A percentile compares a stretch with the other conserved stretches of the same genome.
These are phyloP conservation scores for Monilinia vaccinii-corymbosi DNA, from an alignment of 2,329 filamentous ascomycete genomes.

Conservation along the genomic window DNA sequence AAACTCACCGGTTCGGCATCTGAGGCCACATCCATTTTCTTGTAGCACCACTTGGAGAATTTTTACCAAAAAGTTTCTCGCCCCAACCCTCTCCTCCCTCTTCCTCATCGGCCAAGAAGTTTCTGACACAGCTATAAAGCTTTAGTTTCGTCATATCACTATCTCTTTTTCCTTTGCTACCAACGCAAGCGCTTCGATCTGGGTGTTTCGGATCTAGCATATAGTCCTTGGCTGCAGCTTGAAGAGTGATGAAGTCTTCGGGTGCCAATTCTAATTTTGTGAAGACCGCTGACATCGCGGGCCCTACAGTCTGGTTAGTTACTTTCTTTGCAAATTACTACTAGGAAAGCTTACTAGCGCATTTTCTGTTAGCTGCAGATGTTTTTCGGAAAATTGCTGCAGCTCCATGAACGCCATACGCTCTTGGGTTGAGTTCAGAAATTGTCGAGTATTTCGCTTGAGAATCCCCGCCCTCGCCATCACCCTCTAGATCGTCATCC, in stretches of 20 bases:
- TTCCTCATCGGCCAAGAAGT: constrained; percentile 25
- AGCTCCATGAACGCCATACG: constrained; percentile 25
- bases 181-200: constrained; percentile 25
- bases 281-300: constrained; percentile 26
- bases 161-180: constrained; percentile 19
- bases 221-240: constrained; percentile 27
- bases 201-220: constrained; percentile 28
- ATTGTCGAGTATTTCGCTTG: constrained; percentile 8
- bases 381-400: constrained; percentile 25
- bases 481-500: not conserved
- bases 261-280: constrained; percentile 23
- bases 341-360: constrained; percentile 20
- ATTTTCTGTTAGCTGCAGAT: constrained; percentile 25
- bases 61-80: constrained; percentile 21
- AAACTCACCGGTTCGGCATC: constrained; percentile 24
- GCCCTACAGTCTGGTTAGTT: constrained; percentile 16
- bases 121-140: constrained; percentile 23
- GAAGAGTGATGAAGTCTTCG: constrained; percentile 26
- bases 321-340: not conserved
- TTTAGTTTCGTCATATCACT: constrained; percentile 26
- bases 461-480: not conserved
- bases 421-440: constrained; percentile 20
- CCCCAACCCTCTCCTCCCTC: constrained; percentile 25
- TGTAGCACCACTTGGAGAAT: constrained; percentile 11
- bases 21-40: constrained; percentile 27